These are phyloP conservation scores for Naumovozyma baii DNA, from an alignment of 805 yeast species.

Conservation along the genomic window DNA sequence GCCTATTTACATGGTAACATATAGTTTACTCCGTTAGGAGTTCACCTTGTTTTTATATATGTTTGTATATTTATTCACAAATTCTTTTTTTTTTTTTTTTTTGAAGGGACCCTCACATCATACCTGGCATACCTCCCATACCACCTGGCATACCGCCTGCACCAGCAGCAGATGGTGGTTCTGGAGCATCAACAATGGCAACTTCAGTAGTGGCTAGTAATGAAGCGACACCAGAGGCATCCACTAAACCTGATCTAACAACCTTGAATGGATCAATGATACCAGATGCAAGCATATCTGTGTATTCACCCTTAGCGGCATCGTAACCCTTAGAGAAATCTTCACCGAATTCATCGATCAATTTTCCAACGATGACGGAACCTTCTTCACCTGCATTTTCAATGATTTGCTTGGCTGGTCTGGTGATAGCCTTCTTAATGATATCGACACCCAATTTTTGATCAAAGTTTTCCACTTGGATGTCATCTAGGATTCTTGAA, in stretches of 20 bases:
- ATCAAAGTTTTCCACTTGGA: constrained; percentile 81
- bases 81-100: background rate
- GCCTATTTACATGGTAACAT: background rate
- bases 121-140: constrained; percentile 45
- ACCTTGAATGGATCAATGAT: constrained; percentile 98
- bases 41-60: background rate
- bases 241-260: constrained; percentile 89
- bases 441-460: constrained; percentile 93
- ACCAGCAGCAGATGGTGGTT: constrained; percentile 51
- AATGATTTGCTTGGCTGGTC: constrained; percentile 91
- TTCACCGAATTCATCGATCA: constrained; percentile 41
- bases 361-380: constrained; percentile 88
- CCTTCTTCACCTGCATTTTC: constrained; percentile 98
- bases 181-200: constrained; percentile 93
- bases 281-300: constrained; percentile 94
- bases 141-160: constrained; percentile 37
- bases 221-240: constrained; percentile 96
- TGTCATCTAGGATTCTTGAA: constrained; percentile 57
- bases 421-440: constrained; percentile 83
- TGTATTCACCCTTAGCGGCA: constrained; percentile 84
- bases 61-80: too few relatives aligned
- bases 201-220: constrained; percentile 96
- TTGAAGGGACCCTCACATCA: constrained; percentile 9
- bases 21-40: too few relatives aligned
- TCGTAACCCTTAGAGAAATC: constrained; percentile 88